phyloP scores from a whole-genome alignment of 768 basidiomycete genomes.

The Amanita jacksonii region DNA sequence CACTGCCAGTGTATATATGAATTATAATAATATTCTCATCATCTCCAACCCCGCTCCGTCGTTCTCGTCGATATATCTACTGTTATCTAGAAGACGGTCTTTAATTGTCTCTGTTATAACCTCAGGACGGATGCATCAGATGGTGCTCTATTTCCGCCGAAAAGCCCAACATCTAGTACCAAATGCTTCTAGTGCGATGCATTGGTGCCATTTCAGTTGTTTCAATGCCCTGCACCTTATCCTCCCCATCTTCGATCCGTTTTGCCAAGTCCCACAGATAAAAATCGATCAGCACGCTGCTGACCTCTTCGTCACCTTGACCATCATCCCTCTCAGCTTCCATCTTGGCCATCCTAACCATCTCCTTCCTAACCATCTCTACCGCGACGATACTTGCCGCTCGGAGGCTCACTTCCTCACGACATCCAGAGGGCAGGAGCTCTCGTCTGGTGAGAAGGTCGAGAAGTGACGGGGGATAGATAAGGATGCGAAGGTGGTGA shows the following conservation, averaged over 20 bases:
- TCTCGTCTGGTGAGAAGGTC: conserved; percentile 35
- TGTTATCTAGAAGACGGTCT: too few relatives aligned
- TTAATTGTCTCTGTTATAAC: too few relatives aligned
- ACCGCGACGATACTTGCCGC: conserved; percentile 74
- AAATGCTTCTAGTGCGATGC: conserved; percentile 76
- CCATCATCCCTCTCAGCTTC: conserved; percentile 16
- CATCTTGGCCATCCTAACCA: conserved; percentile 29
- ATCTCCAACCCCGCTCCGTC: too few relatives aligned
- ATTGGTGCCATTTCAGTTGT: conserved; percentile 52
- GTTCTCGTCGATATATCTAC: too few relatives aligned
- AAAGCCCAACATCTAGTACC: conserved; percentile 79
- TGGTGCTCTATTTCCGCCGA: too few relatives aligned
- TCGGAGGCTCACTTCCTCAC: conserved; percentile 73
- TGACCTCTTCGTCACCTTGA: conserved; percentile 27
- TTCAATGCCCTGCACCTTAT: conserved; percentile 48
- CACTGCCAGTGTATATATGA: too few relatives aligned
- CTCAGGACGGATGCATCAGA: too few relatives aligned
- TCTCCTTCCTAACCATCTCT: conserved; percentile 58
- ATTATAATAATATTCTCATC: too few relatives aligned
- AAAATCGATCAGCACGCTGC: conserved; percentile 83
- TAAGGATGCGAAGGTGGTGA: conserved; percentile 70
- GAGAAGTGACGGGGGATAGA: conserved; percentile 58
- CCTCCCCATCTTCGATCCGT: conserved; percentile 53
- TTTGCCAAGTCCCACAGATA: conserved; percentile 88
- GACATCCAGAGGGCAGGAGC: conserved; percentile 42